Evolutionary conservation across 495 filamentous ascomycete genomes (phyloP).

Genomic region (Talaromyces proteolyticus): DNA sequence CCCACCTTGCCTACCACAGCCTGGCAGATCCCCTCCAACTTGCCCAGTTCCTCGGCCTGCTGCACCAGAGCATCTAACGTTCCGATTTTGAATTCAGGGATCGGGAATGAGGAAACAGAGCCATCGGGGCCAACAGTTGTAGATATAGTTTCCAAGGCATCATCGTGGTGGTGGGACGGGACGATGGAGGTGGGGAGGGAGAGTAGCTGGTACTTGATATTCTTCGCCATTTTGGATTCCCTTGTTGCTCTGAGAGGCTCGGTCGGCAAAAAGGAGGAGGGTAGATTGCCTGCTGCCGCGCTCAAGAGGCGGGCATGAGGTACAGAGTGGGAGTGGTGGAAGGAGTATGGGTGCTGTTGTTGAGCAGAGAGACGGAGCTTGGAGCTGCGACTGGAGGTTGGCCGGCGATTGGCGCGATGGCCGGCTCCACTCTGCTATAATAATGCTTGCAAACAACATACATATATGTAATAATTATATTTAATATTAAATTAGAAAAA

Average conservation of each 20-base stretch:
- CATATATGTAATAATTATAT: too few relatives aligned
- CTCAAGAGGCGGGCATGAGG: conserved; percentile 5
- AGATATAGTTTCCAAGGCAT: conserved; percentile 69
- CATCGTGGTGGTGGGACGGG: conserved; percentile 66
- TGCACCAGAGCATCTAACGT: conserved; percentile 94
- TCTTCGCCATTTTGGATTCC: conserved; percentile 47
- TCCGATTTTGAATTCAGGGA: conserved; percentile 96
- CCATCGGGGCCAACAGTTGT: conserved; percentile 69
- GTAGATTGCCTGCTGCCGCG: not conserved
- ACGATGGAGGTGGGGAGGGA: conserved; percentile 72
- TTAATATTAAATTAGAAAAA: too few relatives aligned
- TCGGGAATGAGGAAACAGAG: conserved; percentile 67
- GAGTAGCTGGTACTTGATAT: conserved; percentile 61
- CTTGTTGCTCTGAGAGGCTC: not conserved
- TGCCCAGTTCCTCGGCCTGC: conserved; percentile 90
- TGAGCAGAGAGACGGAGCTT: conserved; percentile 1
- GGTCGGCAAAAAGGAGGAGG: not conserved
- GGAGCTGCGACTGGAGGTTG: conserved; percentile 1
- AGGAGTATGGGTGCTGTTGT: not conserved
- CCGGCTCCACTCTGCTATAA: not conserved
- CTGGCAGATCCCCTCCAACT: conserved; percentile 76
- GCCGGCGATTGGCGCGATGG: not conserved
- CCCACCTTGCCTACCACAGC: conserved; percentile 81
- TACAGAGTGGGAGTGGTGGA: not conserved
- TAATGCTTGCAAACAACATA: too few relatives aligned